phyloP scores from a whole-genome alignment of 2,329 filamentous ascomycete species.

The Hypocreales sp. region DNA sequence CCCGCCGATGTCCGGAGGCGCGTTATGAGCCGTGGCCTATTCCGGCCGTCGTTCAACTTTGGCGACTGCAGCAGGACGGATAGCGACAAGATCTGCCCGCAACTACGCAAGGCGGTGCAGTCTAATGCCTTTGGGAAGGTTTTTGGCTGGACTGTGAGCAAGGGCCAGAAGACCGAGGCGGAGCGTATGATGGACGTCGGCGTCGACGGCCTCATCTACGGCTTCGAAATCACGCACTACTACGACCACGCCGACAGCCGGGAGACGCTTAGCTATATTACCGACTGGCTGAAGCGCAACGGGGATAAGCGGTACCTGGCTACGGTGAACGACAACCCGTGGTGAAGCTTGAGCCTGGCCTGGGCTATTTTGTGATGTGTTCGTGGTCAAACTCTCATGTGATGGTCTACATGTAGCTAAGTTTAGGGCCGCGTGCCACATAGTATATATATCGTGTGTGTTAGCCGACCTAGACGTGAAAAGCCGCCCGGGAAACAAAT shows the following conservation, averaged over 20 bases:
- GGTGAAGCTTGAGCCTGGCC: too few species aligned
- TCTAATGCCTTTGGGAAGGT: constrained; percentile 1
- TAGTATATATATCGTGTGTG: too few species aligned
- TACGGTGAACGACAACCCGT: background rate
- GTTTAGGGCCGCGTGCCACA: too few species aligned
- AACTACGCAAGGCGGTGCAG: constrained; percentile 1
- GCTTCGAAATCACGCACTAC: constrained; percentile 1
- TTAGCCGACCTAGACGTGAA: too few species aligned
- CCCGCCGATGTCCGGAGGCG: constrained; percentile 1
- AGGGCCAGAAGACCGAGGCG: background rate
- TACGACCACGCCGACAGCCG: background rate
- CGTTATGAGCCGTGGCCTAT: constrained; percentile 2
- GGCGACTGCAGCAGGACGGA: constrained; percentile 1
- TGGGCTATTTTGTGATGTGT: too few species aligned
- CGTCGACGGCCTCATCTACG: constrained; percentile 4
- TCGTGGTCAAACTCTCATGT: too few species aligned
- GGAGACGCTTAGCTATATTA: background rate
- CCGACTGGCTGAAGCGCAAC: background rate
- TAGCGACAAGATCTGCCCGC: background rate
- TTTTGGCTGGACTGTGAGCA: constrained; percentile 1
- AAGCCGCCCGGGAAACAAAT: too few species aligned
- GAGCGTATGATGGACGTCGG: background rate
- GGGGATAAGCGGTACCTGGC: background rate
- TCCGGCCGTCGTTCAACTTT: constrained; percentile 1
- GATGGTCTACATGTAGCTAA: too few species aligned